phyloP scores from a whole-genome alignment of 371 early-diverging fungal species.

The Haplosporangium sp. region DNA sequence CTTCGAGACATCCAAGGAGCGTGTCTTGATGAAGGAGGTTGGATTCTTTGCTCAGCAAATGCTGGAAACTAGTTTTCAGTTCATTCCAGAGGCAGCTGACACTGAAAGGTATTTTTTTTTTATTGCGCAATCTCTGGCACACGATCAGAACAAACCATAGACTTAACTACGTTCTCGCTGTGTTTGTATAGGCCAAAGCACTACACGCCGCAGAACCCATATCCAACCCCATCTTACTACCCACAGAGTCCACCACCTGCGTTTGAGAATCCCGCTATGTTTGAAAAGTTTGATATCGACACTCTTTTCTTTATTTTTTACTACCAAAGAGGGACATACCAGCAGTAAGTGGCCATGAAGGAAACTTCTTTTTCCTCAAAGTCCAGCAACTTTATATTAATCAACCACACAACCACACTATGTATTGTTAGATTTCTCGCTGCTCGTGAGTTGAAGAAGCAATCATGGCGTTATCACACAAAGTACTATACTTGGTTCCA shows the following conservation, averaged over 20 bases:
- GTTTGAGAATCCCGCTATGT: slow-evolving; percentile 86
- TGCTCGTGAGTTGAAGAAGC: slow-evolving; percentile 95
- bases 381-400: not conserved
- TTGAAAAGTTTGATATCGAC: slow-evolving; percentile 95
- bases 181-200: slow-evolving; percentile 64
- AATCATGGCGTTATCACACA: slow-evolving; percentile 99
- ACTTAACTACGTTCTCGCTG: not conserved
- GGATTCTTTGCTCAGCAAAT: slow-evolving; percentile 65
- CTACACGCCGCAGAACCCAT: slow-evolving; percentile 83
- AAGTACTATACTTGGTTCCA: slow-evolving; percentile 99
- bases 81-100: slow-evolving; percentile 81
- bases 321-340: slow-evolving; percentile 95
- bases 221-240: slow-evolving; percentile 88
- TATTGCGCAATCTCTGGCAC: too few species aligned
- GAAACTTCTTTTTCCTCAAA: not conserved
- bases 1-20: slow-evolving; percentile 79
- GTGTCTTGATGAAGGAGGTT: slow-evolving; percentile 32
- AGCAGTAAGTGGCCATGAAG: slow-evolving; percentile 79
- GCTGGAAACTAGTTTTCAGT: slow-evolving; percentile 82
- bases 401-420: not conserved
- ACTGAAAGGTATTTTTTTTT: slow-evolving; percentile 71
- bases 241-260: slow-evolving; percentile 88
- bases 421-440: slow-evolving; percentile 82
- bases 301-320: slow-evolving; percentile 99
- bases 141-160: too few species aligned